Percentiles rank a stretch among this genome's conserved stretches.
Evolutionary conservation across 2,329 filamentous ascomycete genomes (phyloP).

Genomic region (Ophiostoma ulmi): DNA sequence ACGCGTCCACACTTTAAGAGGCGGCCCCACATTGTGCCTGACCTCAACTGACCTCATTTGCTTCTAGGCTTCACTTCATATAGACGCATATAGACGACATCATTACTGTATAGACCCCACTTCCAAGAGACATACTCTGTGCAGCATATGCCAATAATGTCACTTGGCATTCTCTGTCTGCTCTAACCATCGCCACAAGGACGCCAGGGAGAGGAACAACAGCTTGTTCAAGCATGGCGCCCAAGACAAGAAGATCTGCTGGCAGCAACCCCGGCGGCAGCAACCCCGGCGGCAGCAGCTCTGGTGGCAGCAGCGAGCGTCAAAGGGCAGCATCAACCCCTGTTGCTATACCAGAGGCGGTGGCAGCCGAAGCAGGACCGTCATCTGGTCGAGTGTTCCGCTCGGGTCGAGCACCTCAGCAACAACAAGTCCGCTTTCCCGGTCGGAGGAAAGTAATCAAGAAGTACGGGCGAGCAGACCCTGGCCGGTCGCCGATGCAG

Average conservation of each 20-base stretch:
- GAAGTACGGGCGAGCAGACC: neutral
- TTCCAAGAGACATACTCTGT: neutral
- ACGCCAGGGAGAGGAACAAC: neutral
- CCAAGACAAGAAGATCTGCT: constrained; percentile 25
- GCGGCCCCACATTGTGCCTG: constrained; percentile 8
- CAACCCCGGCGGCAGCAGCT: constrained; percentile 1
- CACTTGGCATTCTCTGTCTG: neutral
- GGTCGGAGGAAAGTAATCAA: constrained; percentile 26
- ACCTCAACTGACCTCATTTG: neutral
- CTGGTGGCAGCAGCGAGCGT: neutral
- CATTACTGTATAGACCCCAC: neutral
- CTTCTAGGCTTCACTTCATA: neutral
- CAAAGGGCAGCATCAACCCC: neutral
- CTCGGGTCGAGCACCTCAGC: constrained; percentile 28
- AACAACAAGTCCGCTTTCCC: constrained; percentile 34
- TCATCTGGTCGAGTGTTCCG: constrained; percentile 28
- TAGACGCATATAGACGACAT: neutral
- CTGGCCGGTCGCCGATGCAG: constrained; percentile 29
- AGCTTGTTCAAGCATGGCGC: constrained; percentile 24
- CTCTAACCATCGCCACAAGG: neutral
- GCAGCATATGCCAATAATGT: neutral
- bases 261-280: constrained; percentile 8
- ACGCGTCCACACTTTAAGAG: constrained; percentile 4
- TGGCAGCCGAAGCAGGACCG: neutral
- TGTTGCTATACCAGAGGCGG: neutral